Percentiles rank a stretch among this genome's conserved stretches.
Evolutionary conservation across 768 basidiomycete species (phyloP).

Genomic region (Tylopilus sp.): DNA sequence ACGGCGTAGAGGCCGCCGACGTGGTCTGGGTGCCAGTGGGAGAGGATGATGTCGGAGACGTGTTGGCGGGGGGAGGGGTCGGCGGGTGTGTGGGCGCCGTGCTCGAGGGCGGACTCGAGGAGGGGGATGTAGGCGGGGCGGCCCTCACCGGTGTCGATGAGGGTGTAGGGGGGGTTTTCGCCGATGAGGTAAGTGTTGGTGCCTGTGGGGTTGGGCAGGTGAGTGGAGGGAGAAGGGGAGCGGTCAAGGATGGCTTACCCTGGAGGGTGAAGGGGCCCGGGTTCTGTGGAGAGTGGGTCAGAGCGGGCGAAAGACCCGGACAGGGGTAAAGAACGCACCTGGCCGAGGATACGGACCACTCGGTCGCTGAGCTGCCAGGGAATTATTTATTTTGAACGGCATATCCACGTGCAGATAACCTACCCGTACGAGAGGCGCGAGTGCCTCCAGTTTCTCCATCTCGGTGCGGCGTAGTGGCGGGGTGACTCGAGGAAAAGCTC

Average conservation of each 20-base stretch:
- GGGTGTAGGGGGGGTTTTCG: conserved; percentile 61
- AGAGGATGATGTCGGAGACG: conserved; percentile 86
- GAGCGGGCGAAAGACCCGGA: neutral
- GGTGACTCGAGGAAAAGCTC: no score
- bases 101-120: conserved; percentile 58
- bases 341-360: conserved; percentile 69
- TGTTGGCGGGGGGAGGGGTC: conserved; percentile 26
- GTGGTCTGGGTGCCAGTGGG: conserved; percentile 91
- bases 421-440: conserved; percentile 56
- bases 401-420: neutral
- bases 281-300: conserved; percentile 46
- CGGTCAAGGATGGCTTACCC: conserved; percentile 43
- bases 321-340: conserved; percentile 42
- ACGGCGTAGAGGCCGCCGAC: conserved; percentile 71
- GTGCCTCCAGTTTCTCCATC: conserved; percentile 51
- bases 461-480: no score
- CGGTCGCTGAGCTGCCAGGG: conserved; percentile 57
- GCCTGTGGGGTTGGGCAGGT: conserved; percentile 40
- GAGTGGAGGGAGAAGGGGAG: neutral
- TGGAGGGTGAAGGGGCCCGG: conserved; percentile 87
- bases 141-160: conserved; percentile 85
- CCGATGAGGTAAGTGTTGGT: conserved; percentile 91
- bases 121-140: conserved; percentile 60
- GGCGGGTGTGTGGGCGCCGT: conserved; percentile 27
- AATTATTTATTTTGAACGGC: neutral